These are phyloP conservation scores for Pythium brachiatum DNA, from an alignment of 352 stramenopile species.

Conservation along the genomic window DNA sequence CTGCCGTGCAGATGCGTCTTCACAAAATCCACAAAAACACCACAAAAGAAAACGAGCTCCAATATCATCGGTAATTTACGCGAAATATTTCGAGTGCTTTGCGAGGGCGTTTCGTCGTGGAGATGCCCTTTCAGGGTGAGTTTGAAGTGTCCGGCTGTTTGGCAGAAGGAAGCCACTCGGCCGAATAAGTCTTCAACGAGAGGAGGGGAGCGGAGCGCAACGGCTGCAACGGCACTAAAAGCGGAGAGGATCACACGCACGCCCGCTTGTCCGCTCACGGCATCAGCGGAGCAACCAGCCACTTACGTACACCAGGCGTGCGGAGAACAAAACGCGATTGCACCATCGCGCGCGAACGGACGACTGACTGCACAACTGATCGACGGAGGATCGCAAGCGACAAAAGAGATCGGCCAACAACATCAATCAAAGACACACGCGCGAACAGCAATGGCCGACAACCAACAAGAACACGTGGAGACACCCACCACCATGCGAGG, in stretches of 20 bases:
- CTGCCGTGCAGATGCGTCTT: no score
- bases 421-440: neutral
- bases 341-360: neutral
- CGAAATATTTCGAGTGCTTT: conserved; percentile 14
- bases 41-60: neutral
- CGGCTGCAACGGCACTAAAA: neutral
- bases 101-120: conserved; percentile 13
- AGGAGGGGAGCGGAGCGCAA: neutral
- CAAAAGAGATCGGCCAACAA: neutral
- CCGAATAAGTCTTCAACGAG: neutral
- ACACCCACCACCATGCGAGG: conserved; percentile 4
- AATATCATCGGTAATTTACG: conserved; percentile 6
- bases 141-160: conserved; percentile 12
- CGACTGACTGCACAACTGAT: neutral
- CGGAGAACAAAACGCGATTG: neutral
- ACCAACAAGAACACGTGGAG: neutral
- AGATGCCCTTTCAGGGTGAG: conserved; percentile 15
- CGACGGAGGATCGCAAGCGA: neutral
- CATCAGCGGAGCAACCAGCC: neutral
- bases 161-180: conserved; percentile 6
- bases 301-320: neutral
- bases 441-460: neutral
- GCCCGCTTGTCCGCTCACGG: neutral
- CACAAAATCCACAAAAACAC: no score
- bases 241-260: neutral